Evolutionary conservation across 805 yeast genomes (phyloP).

Genomic region (Saccharomyces kudriavzevii): DNA sequence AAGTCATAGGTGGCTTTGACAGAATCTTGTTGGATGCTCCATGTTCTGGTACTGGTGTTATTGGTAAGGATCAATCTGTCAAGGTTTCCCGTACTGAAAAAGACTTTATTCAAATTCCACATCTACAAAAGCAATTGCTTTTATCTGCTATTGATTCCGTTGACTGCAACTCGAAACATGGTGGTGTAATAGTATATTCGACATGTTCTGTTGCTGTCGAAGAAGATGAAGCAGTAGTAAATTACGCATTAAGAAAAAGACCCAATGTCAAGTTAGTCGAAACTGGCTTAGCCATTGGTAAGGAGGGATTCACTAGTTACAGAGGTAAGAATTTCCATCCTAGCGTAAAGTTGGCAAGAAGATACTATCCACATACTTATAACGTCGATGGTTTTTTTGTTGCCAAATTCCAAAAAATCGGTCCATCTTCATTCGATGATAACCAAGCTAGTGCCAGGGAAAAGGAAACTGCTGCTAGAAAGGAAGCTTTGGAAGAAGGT

Average conservation of each 20-base stretch:
- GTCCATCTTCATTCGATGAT: constrained; percentile 75
- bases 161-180: constrained; percentile 83
- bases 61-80: constrained; percentile 92
- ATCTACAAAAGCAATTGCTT: constrained; percentile 86
- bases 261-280: constrained; percentile 94
- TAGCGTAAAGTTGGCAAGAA: constrained; percentile 69
- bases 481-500: constrained; percentile 74
- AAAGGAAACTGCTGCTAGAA: constrained; percentile 73
- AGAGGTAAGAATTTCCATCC: constrained; percentile 88
- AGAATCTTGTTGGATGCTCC: constrained; percentile 95
- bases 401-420: constrained; percentile 89
- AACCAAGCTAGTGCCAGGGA: constrained; percentile 84
- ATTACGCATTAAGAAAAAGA: constrained; percentile 90
- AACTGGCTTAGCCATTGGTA: constrained; percentile 86
- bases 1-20: constrained; percentile 96
- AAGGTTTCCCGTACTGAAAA: constrained; percentile 90
- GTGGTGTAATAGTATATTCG: constrained; percentile 92
- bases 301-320: constrained; percentile 87
- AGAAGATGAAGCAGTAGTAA: constrained; percentile 98
- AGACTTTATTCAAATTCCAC: constrained; percentile 94
- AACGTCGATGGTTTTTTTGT: constrained; percentile 98
- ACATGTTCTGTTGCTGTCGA: constrained; percentile 98
- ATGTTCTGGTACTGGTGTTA: constrained; percentile 99
- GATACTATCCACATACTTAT: constrained; percentile 97
- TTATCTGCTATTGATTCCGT: constrained; percentile 96